A percentile compares a stretch with the other conserved stretches of the same genome.
Conservation (phyloP, 306 rosid genomes). For the Arachis stenosperma region DNA sequence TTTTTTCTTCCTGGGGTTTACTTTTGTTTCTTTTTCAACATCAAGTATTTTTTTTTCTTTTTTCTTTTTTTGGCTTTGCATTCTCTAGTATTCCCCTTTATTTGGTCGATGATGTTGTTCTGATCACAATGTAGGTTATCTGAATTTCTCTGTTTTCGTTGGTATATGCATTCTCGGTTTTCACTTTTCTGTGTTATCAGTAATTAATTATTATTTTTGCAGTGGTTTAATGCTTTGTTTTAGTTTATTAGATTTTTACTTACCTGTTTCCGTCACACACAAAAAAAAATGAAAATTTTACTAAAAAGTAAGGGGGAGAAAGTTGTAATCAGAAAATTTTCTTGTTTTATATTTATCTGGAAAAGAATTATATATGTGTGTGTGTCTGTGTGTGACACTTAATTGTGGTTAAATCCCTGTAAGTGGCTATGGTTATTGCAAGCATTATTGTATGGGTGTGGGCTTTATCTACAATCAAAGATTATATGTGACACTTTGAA, state of each 20-base stretch:
- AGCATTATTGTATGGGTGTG: neutral
- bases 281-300: neutral
- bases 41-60: neutral
- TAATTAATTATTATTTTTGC: constrained; percentile 10
- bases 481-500: constrained; percentile 4
- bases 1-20: constrained; percentile 10
- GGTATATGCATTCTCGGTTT: constrained; percentile 8
- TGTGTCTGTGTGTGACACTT: no score
- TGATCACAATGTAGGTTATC: constrained; percentile 45
- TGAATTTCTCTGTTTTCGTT: constrained; percentile 15
- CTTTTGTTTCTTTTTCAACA: neutral
- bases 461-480: neutral
- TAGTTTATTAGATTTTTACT: constrained; percentile 23
- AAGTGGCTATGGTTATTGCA: neutral
- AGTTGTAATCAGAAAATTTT: neutral
- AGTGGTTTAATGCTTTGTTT: constrained; percentile 27
- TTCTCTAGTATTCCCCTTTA: constrained; percentile 26
- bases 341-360: neutral
- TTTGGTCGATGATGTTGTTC: constrained; percentile 27
- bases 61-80: neutral
- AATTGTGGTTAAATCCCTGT: neutral
- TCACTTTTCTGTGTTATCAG: neutral
- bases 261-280: constrained; percentile 5
- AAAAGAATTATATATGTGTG: neutral
- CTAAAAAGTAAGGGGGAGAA: neutral